Evolutionary conservation across 2,329 filamentous ascomycete genomes (phyloP).

Genomic region (Delphinella strobiligena): DNA sequence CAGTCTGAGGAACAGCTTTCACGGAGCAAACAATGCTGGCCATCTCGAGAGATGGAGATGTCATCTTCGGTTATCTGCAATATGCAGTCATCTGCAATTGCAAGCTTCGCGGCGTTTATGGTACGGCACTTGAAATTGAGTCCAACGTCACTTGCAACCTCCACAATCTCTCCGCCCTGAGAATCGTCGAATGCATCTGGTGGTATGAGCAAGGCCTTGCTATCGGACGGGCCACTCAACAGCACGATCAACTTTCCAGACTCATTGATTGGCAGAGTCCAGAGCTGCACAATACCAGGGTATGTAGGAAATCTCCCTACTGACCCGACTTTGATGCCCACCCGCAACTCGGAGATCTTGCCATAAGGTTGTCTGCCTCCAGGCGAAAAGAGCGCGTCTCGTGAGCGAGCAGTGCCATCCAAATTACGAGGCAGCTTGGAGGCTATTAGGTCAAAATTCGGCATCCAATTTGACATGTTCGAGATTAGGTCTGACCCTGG

Average conservation of each 20-base stretch:
- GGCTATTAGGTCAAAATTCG: constrained; percentile 35
- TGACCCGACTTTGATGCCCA: constrained; percentile 28
- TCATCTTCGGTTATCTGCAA: constrained; percentile 18
- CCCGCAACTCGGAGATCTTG: constrained; percentile 29
- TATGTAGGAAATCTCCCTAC: constrained; percentile 9
- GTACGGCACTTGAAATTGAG: constrained; percentile 11
- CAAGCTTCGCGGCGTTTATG: constrained; percentile 13
- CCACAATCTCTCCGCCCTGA: constrained; percentile 11
- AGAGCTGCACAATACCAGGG: neutral
- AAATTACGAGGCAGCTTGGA: neutral
- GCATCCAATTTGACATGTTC: constrained; percentile 47
- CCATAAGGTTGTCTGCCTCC: constrained; percentile 33
- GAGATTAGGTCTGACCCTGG: constrained; percentile 42
- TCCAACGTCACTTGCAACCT: constrained; percentile 4
- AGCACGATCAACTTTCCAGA: constrained; percentile 23
- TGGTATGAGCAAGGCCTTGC: neutral
- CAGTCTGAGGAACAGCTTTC: neutral
- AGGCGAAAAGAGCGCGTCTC: constrained; percentile 24
- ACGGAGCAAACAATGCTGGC: constrained; percentile 7
- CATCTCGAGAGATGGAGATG: constrained; percentile 15
- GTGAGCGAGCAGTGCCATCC: constrained; percentile 5
- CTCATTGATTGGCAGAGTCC: constrained; percentile 13
- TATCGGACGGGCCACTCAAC: constrained; percentile 21
- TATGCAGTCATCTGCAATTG: constrained; percentile 12
- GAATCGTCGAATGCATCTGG: constrained; percentile 11